Evolutionary conservation across 2,329 filamentous ascomycete species (phyloP).

Genomic region (Metarhizium album): DNA sequence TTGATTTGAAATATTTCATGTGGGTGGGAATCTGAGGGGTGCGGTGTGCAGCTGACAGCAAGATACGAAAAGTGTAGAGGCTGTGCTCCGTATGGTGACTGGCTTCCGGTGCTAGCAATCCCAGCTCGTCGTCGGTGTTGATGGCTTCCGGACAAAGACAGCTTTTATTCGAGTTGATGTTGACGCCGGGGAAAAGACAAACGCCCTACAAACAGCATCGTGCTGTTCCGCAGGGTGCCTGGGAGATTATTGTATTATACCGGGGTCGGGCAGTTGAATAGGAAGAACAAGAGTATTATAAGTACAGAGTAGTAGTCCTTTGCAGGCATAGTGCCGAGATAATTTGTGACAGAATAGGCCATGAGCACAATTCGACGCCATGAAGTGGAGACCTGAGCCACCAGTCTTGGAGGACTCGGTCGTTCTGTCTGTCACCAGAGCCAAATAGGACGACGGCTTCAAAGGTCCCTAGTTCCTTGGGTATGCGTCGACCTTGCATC

Average conservation of each 20-base stretch:
- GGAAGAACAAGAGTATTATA: background rate
- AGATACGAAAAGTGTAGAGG: background rate
- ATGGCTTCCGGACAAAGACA: background rate
- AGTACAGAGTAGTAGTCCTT: background rate
- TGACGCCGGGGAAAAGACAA: background rate
- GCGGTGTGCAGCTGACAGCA: background rate
- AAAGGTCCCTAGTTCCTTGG: background rate
- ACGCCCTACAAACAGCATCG: background rate
- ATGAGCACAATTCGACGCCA: background rate
- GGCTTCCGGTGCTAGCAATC: background rate
- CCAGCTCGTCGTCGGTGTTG: too few species aligned
- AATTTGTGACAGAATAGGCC: background rate
- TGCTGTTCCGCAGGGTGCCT: background rate
- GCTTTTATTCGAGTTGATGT: background rate
- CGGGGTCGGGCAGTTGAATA: background rate
- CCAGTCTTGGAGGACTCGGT: background rate
- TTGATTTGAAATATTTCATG: background rate
- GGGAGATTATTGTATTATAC: background rate
- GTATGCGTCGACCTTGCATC: background rate
- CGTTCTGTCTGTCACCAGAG: background rate
- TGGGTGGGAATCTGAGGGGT: background rate
- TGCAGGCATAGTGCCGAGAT: background rate
- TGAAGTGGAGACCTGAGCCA: background rate
- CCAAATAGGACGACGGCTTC: background rate
- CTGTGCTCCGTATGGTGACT: background rate